phyloP scores from a whole-genome alignment of 208 protist species.

The Crithidia expoeki region DNA sequence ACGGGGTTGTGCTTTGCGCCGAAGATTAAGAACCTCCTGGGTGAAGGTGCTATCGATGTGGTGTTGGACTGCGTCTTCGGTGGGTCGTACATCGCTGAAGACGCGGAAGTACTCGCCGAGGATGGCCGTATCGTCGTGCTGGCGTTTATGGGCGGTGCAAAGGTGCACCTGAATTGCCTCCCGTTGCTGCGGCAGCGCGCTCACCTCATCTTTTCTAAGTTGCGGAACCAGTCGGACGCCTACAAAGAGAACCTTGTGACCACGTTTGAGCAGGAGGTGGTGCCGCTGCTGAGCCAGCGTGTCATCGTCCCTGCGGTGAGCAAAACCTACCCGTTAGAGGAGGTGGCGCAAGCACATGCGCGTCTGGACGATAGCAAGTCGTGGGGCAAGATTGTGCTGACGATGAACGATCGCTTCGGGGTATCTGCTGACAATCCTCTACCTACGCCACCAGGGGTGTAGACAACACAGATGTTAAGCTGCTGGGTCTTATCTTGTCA shows the following conservation, averaged over 20 bases:
- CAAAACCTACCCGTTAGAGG: conserved; percentile 68
- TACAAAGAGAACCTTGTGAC: conserved; percentile 70
- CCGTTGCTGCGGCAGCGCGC: conserved; percentile 71
- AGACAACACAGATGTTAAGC: too few relatives aligned
- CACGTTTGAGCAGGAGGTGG: conserved; percentile 60
- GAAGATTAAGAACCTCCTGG: conserved; percentile 61
- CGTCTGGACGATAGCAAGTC: conserved; percentile 61
- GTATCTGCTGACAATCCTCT: not conserved
- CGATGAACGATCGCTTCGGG: not conserved
- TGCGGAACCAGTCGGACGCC: conserved; percentile 55
- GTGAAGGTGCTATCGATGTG: conserved; percentile 58
- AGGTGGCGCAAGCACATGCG: conserved; percentile 65
- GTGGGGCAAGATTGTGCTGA: conserved; percentile 77
- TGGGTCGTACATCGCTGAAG: conserved; percentile 69
- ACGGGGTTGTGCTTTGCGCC: conserved; percentile 65
- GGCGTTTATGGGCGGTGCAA: conserved; percentile 64
- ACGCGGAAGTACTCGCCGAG: conserved; percentile 59
- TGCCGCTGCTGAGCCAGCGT: conserved; percentile 59
- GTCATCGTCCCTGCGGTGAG: conserved; percentile 66
- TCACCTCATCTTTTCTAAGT: conserved; percentile 72
- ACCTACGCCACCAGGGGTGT: not conserved
- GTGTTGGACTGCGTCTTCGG: conserved; percentile 85
- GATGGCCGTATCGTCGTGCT: conserved; percentile 76
- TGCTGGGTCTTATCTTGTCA: too few relatives aligned
- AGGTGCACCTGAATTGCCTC: conserved; percentile 60